Evolutionary conservation across 148 eudicot genomes (phyloP).

Genomic region (Rhododendron molle): DNA sequence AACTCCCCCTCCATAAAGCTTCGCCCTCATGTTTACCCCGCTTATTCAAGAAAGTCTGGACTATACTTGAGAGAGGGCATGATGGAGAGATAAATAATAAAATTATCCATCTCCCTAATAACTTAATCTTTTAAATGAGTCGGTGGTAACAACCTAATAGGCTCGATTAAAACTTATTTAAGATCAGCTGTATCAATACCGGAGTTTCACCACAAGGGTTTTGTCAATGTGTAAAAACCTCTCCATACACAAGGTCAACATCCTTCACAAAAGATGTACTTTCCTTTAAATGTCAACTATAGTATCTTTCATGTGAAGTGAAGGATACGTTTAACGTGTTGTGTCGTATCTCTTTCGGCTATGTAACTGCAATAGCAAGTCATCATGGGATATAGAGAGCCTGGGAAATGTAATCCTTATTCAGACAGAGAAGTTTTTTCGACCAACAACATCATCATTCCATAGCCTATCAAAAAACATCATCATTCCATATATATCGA

Average conservation of each 20-base stretch:
- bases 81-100: neutral
- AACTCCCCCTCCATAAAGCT: no score
- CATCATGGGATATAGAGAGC: neutral
- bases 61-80: neutral
- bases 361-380: constrained; percentile 9
- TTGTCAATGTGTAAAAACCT: neutral
- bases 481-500: no score
- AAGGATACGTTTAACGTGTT: neutral
- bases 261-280: neutral
- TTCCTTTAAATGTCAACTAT: neutral
- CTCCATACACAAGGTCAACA: neutral
- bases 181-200: neutral
- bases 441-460: no score
- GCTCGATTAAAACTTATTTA: neutral
- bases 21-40: no score
- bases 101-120: neutral
- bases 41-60: neutral
- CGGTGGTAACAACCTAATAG: neutral
- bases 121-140: neutral
- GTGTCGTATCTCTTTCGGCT: neutral
- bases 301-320: neutral
- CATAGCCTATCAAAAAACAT: no score
- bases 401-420: neutral
- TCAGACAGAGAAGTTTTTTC: no score
- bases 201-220: neutral